Conservation (phyloP, 192 early-diverging fungal genomes). For the Irineochytrium annulatum region DNA sequence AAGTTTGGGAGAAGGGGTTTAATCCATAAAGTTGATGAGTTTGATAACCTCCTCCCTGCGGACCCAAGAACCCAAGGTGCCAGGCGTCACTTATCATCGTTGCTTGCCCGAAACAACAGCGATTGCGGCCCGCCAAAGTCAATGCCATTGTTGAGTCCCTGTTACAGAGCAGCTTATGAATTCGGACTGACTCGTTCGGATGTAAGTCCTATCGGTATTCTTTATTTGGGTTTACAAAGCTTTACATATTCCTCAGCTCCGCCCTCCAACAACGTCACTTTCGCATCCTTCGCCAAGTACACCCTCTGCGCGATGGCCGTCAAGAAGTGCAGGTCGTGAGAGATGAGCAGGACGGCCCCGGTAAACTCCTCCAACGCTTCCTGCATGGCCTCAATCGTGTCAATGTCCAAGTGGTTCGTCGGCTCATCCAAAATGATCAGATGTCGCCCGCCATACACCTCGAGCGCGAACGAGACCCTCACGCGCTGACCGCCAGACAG, state of each 20-base stretch:
- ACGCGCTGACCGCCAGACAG: conserved; percentile 82
- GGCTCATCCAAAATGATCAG: conserved; percentile 70
- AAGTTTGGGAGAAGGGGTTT: no score
- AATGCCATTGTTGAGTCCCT: no score
- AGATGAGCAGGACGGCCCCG: conserved; percentile 77
- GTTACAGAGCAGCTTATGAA: no score
- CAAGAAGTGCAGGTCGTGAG: conserved; percentile 86
- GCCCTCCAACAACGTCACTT: conserved; percentile 50
- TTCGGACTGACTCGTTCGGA: no score
- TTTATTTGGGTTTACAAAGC: neutral
- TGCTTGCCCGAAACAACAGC: no score
- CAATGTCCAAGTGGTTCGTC: conserved; percentile 86
- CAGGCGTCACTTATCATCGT: no score
- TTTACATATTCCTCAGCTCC: conserved; percentile 64
- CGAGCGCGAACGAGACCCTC: conserved; percentile 66
- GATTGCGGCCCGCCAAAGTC: no score
- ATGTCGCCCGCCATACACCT: conserved; percentile 41
- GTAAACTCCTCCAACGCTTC: conserved; percentile 64
- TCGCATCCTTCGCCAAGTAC: conserved; percentile 47
- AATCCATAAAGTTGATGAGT: no score
- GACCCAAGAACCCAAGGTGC: no score
- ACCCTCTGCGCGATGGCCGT: conserved; percentile 51
- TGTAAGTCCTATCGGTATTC: no score
- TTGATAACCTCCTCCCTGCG: no score
- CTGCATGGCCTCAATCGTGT: conserved; percentile 71